Base-by-base conservation (phyloP, 2,329 filamentous ascomycete genomes). In the Cladophialophora exuberans region DNA sequence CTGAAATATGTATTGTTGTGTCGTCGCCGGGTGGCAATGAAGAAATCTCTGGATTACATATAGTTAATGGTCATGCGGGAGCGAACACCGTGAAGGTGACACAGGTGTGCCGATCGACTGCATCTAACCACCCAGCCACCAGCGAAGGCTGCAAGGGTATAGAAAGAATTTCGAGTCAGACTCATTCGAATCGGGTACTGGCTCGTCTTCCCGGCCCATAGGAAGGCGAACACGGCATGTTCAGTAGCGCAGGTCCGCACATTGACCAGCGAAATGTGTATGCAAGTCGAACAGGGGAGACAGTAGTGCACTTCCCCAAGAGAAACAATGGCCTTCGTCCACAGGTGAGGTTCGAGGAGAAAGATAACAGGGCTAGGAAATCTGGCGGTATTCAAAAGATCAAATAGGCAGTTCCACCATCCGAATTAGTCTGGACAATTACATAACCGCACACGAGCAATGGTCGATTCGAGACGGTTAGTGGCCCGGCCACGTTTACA, bases 351-450 rank as follows among this genome's bases (percentile, higher is more conserved):
- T n/a, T 11, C 7, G 20, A 23, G 39, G 4, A 17, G 11, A 26
- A 20, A 25, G 18, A 42, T 22, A 42, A 13, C 18, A 17, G 33
- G 13, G 39, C 15, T 9, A 25, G 10, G 13, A 13, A 17, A 7
- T 43, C 41, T 6, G 10, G 5, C 42, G 31, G 42, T 13, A 10
- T 39, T 10, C 9, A 7, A 9, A 38, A 6, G 33, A 25, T 48
- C 3, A 20, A 49, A 39, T 49, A 49, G 33, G 46, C 33, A 49
- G 23, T 30, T 49, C 46, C 46, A 49, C 46, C 28, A 49, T 38
- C 46, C 23, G n/a, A 15, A 26, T 9, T 6, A 10, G 30, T 48
- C 18, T 25, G 15, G n/a, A 2, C n/a, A 35, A 17, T 38, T 36
- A 36, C 9, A 3, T 33, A 38, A 46, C 43, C 13, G 9, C 9